phyloP scores from a whole-genome alignment of 306 rosid species.

The Fagus sylvatica region DNA sequence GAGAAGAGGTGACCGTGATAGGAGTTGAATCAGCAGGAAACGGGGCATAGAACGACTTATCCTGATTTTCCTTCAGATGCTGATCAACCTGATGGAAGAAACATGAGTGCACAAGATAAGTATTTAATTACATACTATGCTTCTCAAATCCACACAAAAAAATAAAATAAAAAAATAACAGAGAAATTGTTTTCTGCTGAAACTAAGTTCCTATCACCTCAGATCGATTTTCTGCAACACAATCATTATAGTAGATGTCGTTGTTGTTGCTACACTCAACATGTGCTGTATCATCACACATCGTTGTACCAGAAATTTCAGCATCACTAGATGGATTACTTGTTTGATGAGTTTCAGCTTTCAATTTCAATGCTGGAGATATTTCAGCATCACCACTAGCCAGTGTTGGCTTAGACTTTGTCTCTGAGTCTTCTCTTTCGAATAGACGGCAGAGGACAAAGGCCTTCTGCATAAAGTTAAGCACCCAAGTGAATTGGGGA shows the following conservation, averaged over 20 bases:
- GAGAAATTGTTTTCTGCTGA: conserved; percentile 18
- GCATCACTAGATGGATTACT: neutral
- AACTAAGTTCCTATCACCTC: conserved; percentile 41
- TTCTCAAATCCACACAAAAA: neutral
- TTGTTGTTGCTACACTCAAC: neutral
- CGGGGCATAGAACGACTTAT: neutral
- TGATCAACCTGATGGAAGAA: conserved; percentile 39
- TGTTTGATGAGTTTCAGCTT: neutral
- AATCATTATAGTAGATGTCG: conserved; percentile 16
- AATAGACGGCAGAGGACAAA: conserved; percentile 82
- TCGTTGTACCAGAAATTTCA: neutral
- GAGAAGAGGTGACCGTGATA: conserved; percentile 28
- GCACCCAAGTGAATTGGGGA: conserved; percentile 23
- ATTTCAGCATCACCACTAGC: too few species aligned
- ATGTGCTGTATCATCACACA: conserved; percentile 18
- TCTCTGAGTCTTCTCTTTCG: conserved; percentile 32
- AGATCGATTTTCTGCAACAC: conserved; percentile 28
- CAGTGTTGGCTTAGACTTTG: neutral
- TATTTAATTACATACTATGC: neutral
- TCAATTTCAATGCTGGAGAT: neutral
- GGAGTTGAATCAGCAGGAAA: conserved; percentile 21
- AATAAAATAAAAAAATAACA: neutral
- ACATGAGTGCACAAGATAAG: conserved; percentile 5
- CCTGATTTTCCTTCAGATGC: neutral
- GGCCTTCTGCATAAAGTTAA: conserved; percentile 53